Evolutionary conservation across 352 stramenopile species (phyloP), one percentile per base, ranked within the genome.

Genomic region (Peronospora tabacina): DNA sequence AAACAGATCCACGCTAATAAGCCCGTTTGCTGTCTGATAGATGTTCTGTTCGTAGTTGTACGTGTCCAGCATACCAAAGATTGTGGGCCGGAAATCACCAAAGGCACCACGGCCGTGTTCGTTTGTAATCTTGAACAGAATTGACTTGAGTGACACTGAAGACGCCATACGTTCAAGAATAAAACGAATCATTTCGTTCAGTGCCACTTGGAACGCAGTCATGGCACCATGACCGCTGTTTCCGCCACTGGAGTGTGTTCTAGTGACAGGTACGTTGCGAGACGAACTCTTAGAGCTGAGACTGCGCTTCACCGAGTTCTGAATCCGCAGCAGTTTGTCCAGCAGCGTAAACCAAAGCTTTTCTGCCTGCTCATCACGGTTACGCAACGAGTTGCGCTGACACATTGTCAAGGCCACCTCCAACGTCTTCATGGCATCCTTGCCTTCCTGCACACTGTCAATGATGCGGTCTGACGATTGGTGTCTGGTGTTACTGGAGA

Each of bases 301-400:
- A 9, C 79, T 78, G 28, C 90, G 74, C 59, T 95, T 90, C 7
- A 97, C 71, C 8, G 93, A 85, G 19, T 88, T 88, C 58, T 97
- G 94, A 42, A 94, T 91, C 53, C 94, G 87, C 45, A 97, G 69
- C 12, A 97, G 61, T 55, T 93, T 85, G 66, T 98, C 93, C 20
- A 98, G 60, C 19, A 97, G 72, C 48, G 92, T 95, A 55, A 98
- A 97, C 90, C 90, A 98, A 9, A 97, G 72, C 47, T 97, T 93
- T 52, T 95, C 89, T 5, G 89, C 89, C 45, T 97, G 88, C 9
- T 91, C 82, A 41, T 92, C 79, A 26, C 69, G 75, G 55, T 92
- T 89, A 29, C 79, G 76, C 33, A 86, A 68, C 19, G 76, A 87
- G 61, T 98, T 97, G 35, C 93, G 82, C 65, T 97, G 87, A 57